A percentile compares a stretch with the other conserved stretches of the same genome.
Evolutionary conservation across 2,329 filamentous ascomycete genomes (phyloP).

Genomic region (Cercospora sp.): DNA sequence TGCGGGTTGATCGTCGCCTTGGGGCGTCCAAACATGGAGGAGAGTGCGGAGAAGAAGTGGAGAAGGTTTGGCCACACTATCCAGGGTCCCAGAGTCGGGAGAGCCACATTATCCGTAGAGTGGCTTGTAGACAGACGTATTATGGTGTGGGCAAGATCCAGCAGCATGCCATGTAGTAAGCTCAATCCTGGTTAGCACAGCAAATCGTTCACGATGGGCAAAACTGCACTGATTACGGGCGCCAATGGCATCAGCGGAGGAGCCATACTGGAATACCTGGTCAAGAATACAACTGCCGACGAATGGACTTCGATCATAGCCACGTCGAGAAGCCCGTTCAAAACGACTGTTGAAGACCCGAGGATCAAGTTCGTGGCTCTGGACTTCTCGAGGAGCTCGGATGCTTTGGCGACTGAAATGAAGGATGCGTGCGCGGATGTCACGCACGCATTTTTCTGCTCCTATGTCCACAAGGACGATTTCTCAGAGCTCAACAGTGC

Average conservation of each 20-base stretch:
- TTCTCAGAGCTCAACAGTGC: background rate
- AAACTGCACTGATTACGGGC: background rate
- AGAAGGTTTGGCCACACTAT: background rate
- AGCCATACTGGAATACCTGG: constrained; percentile 41
- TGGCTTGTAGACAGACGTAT: background rate
- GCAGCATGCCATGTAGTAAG: background rate
- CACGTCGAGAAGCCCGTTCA: constrained; percentile 35
- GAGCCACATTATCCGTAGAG: background rate
- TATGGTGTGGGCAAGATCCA: background rate
- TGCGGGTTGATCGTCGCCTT: background rate
- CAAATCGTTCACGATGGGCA: background rate
- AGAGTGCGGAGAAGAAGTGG: background rate
- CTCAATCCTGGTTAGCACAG: constrained; percentile 29
- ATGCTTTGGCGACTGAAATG: background rate
- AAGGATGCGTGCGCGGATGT: constrained; percentile 31
- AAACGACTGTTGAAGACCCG: constrained; percentile 32
- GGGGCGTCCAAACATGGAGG: background rate
- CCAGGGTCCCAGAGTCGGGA: background rate
- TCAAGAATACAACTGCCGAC: constrained; percentile 1
- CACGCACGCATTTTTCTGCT: constrained; percentile 41
- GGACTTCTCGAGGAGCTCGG: constrained; percentile 12
- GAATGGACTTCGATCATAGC: constrained; percentile 34
- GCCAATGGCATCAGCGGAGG: constrained; percentile 35
- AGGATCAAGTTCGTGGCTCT: constrained; percentile 38
- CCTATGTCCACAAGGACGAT: constrained; percentile 36